Evolutionary conservation across 495 filamentous ascomycete species (phyloP), one percentile per base, ranked within the genome.

Genomic region (Tuber borchii): DNA sequence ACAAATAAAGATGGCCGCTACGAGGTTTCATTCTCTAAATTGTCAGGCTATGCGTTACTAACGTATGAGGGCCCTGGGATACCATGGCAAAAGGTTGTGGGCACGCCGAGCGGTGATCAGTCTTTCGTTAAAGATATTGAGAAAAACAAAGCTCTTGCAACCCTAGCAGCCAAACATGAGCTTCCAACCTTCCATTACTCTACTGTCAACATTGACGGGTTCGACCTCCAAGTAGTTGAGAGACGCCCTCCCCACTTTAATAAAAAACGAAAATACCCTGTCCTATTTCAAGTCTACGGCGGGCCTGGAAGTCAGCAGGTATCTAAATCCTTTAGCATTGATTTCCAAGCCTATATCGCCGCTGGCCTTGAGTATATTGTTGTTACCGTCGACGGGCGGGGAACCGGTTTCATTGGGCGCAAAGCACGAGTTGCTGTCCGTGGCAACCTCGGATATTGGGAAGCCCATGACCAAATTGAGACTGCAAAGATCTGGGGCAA

Each of bases 311-410:
- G 93, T 31, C 95, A 99, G 83, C 88, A 86, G 0, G 95, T 99
- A 1, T 85, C 90, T 77, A 94, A 95, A 84, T 88, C 84, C 71
- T 98, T 97, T 84, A 84, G 81, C 2, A 90, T 98, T 69, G 93
- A 97, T 82, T 99, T 94, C 83, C 94, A 98, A 83, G 88, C 93
- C 0, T 98, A 95, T 83, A 84, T 97, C 69, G 93, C 95, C 44
- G 92, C 92, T 6, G 90, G 85, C 39, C 87, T 99, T 0, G 94
- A 93, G n/a, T 98, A 98, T 85, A 87, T 99, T 73, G 95, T 97
- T 61, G 92, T 99, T 45, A 98, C 96, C 0, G 91, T 99, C 31
- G 95, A 99, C 84, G 93, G 92, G 19, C 90, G 95, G 69, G 95
- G 95, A 51, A 98, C 96, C 0, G 95, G 95, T 22, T 97, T 88